These are phyloP conservation scores for Cylindricascospora bacillispora DNA, from an alignment of 1,139 yeast species.

Conservation along the genomic window DNA sequence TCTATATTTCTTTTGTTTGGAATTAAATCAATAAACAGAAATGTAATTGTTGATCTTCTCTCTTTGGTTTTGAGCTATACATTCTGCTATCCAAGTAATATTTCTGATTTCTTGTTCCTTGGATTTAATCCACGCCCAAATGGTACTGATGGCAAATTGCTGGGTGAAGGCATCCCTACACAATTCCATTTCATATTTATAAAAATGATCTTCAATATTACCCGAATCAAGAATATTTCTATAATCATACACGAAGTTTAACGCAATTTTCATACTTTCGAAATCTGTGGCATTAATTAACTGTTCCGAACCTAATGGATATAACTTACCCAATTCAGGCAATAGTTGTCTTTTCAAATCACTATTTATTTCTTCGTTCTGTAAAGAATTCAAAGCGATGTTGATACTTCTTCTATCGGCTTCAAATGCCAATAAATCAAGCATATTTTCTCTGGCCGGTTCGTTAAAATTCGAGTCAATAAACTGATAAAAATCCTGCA, in stretches of 20 bases:
- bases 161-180: slow-evolving; percentile 93
- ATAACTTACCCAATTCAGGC: slow-evolving; percentile 71
- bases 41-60: slow-evolving; percentile 70
- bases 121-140: slow-evolving; percentile 95
- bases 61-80: slow-evolving; percentile 81
- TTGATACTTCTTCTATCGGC: slow-evolving; percentile 93
- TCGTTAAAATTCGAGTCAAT: slow-evolving; percentile 45
- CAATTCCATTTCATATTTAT: slow-evolving; percentile 79
- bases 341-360: slow-evolving; percentile 62
- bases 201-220: slow-evolving; percentile 85
- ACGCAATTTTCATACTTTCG: slow-evolving; percentile 66
- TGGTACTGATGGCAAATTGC: slow-evolving; percentile 80
- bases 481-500: slow-evolving; percentile 74
- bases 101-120: slow-evolving; percentile 95
- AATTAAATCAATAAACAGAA: slow-evolving; percentile 40
- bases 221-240: slow-evolving; percentile 59
- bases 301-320: slow-evolving; percentile 60
- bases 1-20: neutral
- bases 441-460: slow-evolving; percentile 79
- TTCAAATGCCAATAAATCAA: slow-evolving; percentile 66
- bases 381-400: slow-evolving; percentile 75
- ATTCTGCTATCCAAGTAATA: slow-evolving; percentile 97
- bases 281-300: slow-evolving; percentile 68
- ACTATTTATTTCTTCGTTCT: slow-evolving; percentile 36
- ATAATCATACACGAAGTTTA: slow-evolving; percentile 66